Conservation (phyloP, 495 filamentous ascomycete species). For the Penicillium coffeae region DNA sequence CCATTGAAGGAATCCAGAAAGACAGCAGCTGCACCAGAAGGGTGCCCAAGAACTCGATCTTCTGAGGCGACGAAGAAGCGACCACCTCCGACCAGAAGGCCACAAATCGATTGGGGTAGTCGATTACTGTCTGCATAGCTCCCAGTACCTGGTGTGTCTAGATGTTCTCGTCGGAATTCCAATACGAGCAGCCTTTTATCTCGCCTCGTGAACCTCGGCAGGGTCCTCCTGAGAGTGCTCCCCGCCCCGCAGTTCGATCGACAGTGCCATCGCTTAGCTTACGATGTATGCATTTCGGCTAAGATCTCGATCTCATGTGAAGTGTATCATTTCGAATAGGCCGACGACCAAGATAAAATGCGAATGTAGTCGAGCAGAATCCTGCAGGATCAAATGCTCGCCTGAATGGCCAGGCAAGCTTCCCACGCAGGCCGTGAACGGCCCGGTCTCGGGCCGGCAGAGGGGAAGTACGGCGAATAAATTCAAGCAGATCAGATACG, state of each 20-base stretch:
- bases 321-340: background rate
- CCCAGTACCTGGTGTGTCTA: background rate
- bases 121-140: conserved; percentile 1
- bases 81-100: conserved; percentile 27
- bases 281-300: conserved; percentile 13
- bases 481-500: background rate
- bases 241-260: conserved; percentile 19
- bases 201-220: conserved; percentile 16
- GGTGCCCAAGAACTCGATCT: conserved; percentile 44
- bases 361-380: no score
- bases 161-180: background rate
- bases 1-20: conserved; percentile 49
- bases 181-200: background rate
- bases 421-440: background rate
- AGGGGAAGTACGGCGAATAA: background rate
- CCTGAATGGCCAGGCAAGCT: no score
- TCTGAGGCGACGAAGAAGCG: conserved; percentile 21
- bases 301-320: conserved; percentile 17
- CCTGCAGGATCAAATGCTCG: background rate
- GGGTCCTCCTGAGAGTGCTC: conserved; percentile 5
- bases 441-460: conserved; percentile 4
- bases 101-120: background rate
- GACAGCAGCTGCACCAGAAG: conserved; percentile 41
- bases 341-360: background rate
- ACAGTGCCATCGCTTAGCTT: background rate